Base-by-base conservation (phyloP, 305 asterid genomes). In the Stenogyne calaminthoides region DNA sequence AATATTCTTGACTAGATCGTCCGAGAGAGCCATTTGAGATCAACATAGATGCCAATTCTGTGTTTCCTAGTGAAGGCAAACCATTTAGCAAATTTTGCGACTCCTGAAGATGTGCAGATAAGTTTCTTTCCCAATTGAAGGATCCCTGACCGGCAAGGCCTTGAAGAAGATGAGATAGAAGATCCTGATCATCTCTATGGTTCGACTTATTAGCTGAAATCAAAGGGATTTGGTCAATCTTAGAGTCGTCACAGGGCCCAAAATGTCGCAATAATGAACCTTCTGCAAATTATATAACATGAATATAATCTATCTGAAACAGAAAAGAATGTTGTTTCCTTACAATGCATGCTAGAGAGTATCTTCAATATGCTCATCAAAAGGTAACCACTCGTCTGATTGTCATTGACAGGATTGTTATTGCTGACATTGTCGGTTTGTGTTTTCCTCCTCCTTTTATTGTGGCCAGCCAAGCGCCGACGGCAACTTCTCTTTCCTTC, bases 401-500 rank as follows among this genome's bases (percentile, higher is more conserved):
- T 84, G 80, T 89, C 89, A 60, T 80, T 85, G 76, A 69, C 74
- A 37, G 89, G 63, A 79, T 67, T 81, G 75, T 49, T 79, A 76
- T 78, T 83, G 32, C 64, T 72, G 65, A 70, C 80, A 77, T 74
- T 79, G 42, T 85, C 88, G 36, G 87, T 68, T 79, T 86, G 96
- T 55, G 92, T 81, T 82, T 91, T 91, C 74, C 97, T 86, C 80
- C 97, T 89, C 88, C 97, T 86, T 73, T 87, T 89, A 75, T 91
- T 91, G 78, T 89, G 97, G 71, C 96, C 96, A 9, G 96, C 96
- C 82, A 91, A 72, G 16, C 97, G 93, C 39, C 93, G 79, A 12
- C 93, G 88, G 40, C 97, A 91, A 80, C 96, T 87, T 81, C 97
- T 77, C 73, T 89, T 87, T 39, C 92, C 93, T 79, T 89, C 92